phyloP scores from a whole-genome alignment of 176 grass and related monocot species.

The Cenchrus fungigraminus region DNA sequence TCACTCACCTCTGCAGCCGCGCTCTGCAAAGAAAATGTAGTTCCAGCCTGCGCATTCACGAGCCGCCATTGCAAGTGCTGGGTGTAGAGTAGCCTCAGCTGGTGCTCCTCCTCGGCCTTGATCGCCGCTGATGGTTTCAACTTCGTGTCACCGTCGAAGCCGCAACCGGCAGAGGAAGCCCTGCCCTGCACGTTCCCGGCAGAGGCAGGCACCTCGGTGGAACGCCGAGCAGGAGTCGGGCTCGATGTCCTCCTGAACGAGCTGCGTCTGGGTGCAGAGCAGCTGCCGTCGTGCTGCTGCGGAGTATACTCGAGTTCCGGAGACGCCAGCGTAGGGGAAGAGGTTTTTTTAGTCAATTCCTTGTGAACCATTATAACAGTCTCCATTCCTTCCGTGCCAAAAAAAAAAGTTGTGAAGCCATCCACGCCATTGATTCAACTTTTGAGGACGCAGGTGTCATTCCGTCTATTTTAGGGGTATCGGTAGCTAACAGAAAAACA shows the following conservation, averaged over 20 bases:
- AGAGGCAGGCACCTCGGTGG: background rate
- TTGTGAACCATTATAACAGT: too few relatives aligned
- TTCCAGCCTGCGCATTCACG: too few relatives aligned
- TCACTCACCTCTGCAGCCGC: too few relatives aligned
- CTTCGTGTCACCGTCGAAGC: slow-evolving; percentile 32
- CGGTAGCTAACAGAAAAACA: too few relatives aligned
- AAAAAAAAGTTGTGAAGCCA: too few relatives aligned
- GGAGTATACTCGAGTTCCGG: background rate
- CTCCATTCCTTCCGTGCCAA: too few relatives aligned
- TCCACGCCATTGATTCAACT: too few relatives aligned
- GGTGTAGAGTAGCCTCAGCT: slow-evolving; percentile 35
- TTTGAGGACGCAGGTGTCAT: too few relatives aligned
- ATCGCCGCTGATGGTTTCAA: slow-evolving; percentile 33
- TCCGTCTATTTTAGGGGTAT: too few relatives aligned
- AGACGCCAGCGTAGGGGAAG: background rate
- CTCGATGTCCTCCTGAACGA: slow-evolving; percentile 30
- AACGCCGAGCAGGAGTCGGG: slow-evolving; percentile 44
- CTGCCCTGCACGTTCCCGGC: slow-evolving; percentile 10
- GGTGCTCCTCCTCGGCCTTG: slow-evolving; percentile 65
- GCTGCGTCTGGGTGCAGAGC: background rate
- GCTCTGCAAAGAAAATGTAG: too few relatives aligned
- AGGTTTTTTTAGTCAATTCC: too few relatives aligned
- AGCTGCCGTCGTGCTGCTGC: background rate
- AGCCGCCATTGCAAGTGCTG: too few relatives aligned
- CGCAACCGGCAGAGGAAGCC: background rate